Evolutionary conservation across 2,329 filamentous ascomycete species (phyloP), one percentile per base, ranked within the genome.

Genomic region (Annulohypoxylon truncatum): DNA sequence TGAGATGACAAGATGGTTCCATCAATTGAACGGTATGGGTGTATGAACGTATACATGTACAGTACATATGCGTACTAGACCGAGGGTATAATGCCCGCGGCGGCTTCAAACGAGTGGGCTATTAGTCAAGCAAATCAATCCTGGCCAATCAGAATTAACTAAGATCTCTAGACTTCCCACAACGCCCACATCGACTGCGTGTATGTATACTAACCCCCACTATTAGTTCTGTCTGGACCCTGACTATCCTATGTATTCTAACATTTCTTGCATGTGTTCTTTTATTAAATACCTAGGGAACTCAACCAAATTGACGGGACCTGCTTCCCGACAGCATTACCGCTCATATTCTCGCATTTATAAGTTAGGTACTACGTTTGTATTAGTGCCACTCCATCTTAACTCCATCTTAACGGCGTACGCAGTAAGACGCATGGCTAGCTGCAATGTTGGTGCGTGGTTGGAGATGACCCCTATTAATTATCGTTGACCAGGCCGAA

Each of bases 121-220:
- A 70, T 70, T 70, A 70, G 67, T 70, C 54, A 70, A 62, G 40
- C 15, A 63, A 68, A 67, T 24, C 51, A 10, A 12, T 5, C n/a
- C 12, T 1, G 7, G n/a, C 67, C 67, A 69, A 69, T 67, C 28
- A 69, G 9, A 59, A 3, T 6, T 12, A 10, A 29, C 1, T 2
- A 15, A 54, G 56, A 7, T 5, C 38, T 38, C 4, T 15, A 40
- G 7, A 46, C 57, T 57, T 60, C 42, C 66, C 61, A 64, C 48
- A n/a, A 38, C 35, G 13, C 57, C 60, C 61, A 55, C 57, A 28
- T 31, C 48, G 40, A 47, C 61, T 50, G 40, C 33, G 46, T 54
- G 15, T 52, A 51, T 52, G 64, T 58, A 28, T 62, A 62, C 47
- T 24, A 31, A 65, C 64, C 64, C 67, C 67, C 67, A 70, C 65